Conservation (phyloP, 2,329 filamentous ascomycete species). For the Berkeleyomyces basicola region DNA sequence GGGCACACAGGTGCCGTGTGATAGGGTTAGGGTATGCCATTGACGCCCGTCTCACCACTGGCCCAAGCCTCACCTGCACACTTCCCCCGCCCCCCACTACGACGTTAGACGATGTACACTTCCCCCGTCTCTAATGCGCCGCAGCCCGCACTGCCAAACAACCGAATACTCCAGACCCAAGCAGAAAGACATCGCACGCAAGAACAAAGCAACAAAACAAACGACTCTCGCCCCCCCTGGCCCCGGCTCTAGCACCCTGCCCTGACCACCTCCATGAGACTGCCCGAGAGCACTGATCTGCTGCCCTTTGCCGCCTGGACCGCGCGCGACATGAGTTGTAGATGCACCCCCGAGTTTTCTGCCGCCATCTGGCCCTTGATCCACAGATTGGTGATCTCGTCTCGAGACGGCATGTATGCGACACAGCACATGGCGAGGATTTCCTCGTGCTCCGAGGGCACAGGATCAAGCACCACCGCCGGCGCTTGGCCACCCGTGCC, state of each 20-base stretch:
- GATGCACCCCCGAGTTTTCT: constrained; percentile 21
- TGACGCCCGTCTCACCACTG: too few species aligned
- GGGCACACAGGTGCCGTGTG: too few species aligned
- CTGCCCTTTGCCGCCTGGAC: constrained; percentile 26
- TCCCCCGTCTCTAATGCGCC: not conserved
- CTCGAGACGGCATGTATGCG: constrained; percentile 68
- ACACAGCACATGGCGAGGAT: constrained; percentile 77
- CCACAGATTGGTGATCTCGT: constrained; percentile 92
- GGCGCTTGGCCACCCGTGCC: constrained; percentile 21
- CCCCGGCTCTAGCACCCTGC: not conserved
- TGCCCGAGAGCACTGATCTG: constrained; percentile 19
- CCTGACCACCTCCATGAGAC: constrained; percentile 23
- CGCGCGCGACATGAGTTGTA: constrained; percentile 24
- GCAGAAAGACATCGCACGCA: not conserved
- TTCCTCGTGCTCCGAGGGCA: constrained; percentile 60
- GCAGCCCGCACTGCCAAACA: not conserved
- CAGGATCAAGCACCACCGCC: constrained; percentile 58
- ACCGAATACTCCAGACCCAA: not conserved
- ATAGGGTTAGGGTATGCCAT: too few species aligned
- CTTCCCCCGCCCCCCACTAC: too few species aligned
- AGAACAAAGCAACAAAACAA: not conserved
- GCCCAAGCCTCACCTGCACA: too few species aligned
- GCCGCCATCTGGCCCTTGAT: constrained; percentile 53
- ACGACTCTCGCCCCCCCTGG: not conserved
- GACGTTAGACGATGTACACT: too few species aligned